Evolutionary conservation across 352 stramenopile genomes (phyloP), one percentile per base, ranked within the genome.

Genomic region (Pythium apleroticum): DNA sequence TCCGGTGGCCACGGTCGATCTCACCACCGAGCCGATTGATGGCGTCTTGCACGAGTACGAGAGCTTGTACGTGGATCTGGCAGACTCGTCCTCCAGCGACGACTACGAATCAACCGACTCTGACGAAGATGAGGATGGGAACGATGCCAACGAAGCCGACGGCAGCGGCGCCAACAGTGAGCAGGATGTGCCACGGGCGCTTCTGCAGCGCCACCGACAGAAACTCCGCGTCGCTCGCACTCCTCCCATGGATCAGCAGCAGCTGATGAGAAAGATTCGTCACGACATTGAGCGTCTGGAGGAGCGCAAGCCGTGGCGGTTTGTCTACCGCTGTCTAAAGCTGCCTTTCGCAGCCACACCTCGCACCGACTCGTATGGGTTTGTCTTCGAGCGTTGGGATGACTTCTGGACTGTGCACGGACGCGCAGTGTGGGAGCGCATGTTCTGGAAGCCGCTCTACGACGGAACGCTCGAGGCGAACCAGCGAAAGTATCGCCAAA

Each of bases 301-400:
- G 19, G 60, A 68, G 27, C 30, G 71, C 39, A 74, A 81, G 56
- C 77, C 75, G 0, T 86, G 77, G 77, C 52, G 59, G 3, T 81
- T 77, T 25, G 70, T 78, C 41, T 86, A 75, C 28, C 77, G 77
- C 49, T 86, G 77, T 30, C 66, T 81, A 1, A 50, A 63, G 0
- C 58, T 86, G 9, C 77, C 75, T 3, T 86, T 86, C 28, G 9
- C 52, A 0, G 65, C 67, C 37, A 72, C 64, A 14, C 66, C 58
- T 7, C 41, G 46, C 4, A 50, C 68, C 0, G 77, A 86, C 33
- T 52, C 57, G 22, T 81, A 74, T 31, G 77, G 79, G 27, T 57
- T 81, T 20, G 58, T 81, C 53, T 86, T 86, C 61, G 55, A 78
- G 65, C 72, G 69, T 48, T 86, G 75, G 77, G 77, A 86, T 57